A percentile compares a stretch with the other conserved stretches of the same genome.
These are phyloP conservation scores for Lichtheimia ornata DNA, from an alignment of 371 early-diverging fungal genomes.

Conservation along the genomic window DNA sequence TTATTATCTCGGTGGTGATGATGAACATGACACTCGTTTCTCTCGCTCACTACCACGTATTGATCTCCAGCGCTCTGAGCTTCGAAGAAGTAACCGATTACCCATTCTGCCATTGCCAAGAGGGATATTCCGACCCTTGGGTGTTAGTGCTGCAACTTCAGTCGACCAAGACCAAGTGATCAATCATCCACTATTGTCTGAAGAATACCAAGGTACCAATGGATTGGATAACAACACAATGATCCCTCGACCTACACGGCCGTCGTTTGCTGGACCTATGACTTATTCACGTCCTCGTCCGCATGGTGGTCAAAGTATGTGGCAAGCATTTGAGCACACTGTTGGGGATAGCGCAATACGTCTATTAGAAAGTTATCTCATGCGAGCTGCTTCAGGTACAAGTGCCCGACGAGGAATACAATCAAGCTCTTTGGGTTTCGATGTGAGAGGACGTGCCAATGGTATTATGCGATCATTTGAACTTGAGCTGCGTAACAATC, in stretches of 20 bases:
- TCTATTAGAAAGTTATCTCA: slow-evolving; percentile 64
- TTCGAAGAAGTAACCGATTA: slow-evolving; percentile 2
- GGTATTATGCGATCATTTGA: slow-evolving; percentile 46
- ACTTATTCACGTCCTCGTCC: slow-evolving; percentile 7
- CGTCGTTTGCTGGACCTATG: slow-evolving; percentile 8
- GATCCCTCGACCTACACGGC: too few relatives aligned
- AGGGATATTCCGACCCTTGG: too few relatives aligned
- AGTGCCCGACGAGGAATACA: slow-evolving; percentile 21
- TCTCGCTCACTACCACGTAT: slow-evolving; percentile 2
- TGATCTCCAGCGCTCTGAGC: slow-evolving; percentile 7
- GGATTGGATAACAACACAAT: not conserved
- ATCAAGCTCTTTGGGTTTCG: slow-evolving; percentile 53
- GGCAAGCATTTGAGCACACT: slow-evolving; percentile 71
- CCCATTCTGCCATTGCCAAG: slow-evolving; percentile 2
- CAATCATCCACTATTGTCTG: slow-evolving; percentile 73
- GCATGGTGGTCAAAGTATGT: slow-evolving; percentile 39
- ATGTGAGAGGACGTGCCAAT: slow-evolving; percentile 46
- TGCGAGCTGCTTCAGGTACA: slow-evolving; percentile 32
- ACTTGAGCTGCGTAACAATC: slow-evolving; percentile 32
- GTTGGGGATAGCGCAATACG: slow-evolving; percentile 71
- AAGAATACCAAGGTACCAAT: slow-evolving; percentile 29
- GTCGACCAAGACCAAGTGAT: slow-evolving; percentile 56
- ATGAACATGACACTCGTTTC: slow-evolving; percentile 20
- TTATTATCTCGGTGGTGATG: slow-evolving; percentile 21
- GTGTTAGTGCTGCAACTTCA: too few relatives aligned